Conservation (phyloP, 2,329 filamentous ascomycete genomes). For the Colletotrichum plurivorum region DNA sequence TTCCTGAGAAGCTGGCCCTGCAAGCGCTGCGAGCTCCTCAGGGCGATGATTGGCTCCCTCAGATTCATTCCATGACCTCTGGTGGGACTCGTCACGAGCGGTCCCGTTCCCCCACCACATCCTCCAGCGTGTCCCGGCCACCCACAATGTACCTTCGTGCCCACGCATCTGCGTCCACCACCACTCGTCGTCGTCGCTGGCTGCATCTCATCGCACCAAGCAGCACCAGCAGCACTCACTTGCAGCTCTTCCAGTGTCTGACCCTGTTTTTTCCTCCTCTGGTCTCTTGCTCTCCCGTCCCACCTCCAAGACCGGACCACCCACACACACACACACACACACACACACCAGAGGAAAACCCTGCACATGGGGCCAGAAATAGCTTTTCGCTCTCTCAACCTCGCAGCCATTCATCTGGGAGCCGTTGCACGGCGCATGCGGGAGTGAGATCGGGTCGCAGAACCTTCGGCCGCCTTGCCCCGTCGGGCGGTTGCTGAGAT, state of each 20-base stretch:
- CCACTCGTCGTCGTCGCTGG: background rate
- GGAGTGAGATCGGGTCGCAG: constrained; percentile 40
- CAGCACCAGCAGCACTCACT: background rate
- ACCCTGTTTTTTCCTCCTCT: constrained; percentile 15
- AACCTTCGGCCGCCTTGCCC: constrained; percentile 32
- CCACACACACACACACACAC: background rate
- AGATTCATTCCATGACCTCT: constrained; percentile 34
- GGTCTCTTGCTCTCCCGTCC: constrained; percentile 18
- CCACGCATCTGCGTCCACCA: background rate
- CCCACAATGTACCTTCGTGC: background rate
- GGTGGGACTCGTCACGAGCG: constrained; percentile 24
- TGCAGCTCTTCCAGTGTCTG: constrained; percentile 23
- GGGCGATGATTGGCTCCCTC: constrained; percentile 47
- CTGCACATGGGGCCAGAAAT: constrained; percentile 30
- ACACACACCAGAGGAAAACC: too few species aligned
- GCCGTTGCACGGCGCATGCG: constrained; percentile 37
- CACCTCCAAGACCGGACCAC: constrained; percentile 27
- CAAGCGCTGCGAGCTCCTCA: constrained; percentile 45
- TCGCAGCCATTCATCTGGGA: constrained; percentile 32
- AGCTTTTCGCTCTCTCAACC: constrained; percentile 28
- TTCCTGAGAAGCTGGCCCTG: constrained; percentile 46
- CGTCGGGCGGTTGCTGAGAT: constrained; percentile 40
- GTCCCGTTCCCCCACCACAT: constrained; percentile 6
- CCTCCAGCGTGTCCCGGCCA: background rate
- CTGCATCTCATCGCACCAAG: constrained; percentile 2